These are phyloP conservation scores for Kwoniella shivajii DNA, from an alignment of 1,284 basidiomycete species.

Conservation along the genomic window DNA sequence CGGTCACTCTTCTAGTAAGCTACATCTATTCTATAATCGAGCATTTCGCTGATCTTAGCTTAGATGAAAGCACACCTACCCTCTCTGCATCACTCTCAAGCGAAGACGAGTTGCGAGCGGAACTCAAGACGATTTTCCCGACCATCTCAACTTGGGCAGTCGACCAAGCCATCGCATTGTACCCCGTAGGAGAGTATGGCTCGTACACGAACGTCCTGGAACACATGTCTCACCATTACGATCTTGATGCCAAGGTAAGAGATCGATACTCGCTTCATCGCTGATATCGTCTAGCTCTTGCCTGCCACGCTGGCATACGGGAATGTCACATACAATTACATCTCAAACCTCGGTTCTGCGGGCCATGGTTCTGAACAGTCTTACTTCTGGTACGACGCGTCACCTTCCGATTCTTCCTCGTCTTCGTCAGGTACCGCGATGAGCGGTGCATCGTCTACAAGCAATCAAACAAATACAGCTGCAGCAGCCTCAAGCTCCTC, in stretches of 20 bases:
- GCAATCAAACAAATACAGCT: not conserved
- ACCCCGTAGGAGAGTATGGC: constrained; percentile 4
- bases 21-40: not conserved
- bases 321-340: constrained; percentile 12
- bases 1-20: constrained; percentile 7
- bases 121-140: constrained; percentile 12
- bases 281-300: not conserved
- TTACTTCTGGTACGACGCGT: constrained; percentile 9
- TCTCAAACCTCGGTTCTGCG: constrained; percentile 6
- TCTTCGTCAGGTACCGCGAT: not conserved
- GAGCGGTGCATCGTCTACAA: not conserved
- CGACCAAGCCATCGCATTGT: constrained; percentile 8
- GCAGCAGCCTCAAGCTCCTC: not conserved
- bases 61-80: not conserved
- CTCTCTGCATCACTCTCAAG: not conserved
- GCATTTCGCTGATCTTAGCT: not conserved
- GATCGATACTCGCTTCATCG: not conserved
- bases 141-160: constrained; percentile 10
- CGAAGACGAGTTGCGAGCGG: constrained; percentile 1
- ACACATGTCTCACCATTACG: constrained; percentile 3
- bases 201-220: constrained; percentile 1
- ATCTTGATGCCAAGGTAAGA: not conserved
- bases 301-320: constrained; percentile 6
- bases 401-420: not conserved
- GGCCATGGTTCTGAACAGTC: constrained; percentile 8